Conservation (phyloP, 2,329 filamentous ascomycete genomes). For the Xylariaceae sp. region DNA sequence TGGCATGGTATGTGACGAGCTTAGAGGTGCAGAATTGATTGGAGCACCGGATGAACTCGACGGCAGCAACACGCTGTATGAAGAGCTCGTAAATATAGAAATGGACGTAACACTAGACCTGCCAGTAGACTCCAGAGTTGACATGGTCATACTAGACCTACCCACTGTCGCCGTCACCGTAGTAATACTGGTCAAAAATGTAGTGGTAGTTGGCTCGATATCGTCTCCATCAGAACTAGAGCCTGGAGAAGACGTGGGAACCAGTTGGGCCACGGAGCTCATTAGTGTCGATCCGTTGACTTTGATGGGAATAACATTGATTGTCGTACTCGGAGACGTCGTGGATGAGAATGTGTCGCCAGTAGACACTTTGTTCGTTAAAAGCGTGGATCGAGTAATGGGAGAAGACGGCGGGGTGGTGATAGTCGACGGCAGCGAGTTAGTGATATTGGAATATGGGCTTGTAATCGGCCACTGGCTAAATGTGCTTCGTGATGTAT, state of each 20-base stretch:
- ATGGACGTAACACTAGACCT: not conserved
- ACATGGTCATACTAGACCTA: not conserved
- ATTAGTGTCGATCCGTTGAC: slow-evolving; percentile 1
- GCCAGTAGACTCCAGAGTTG: not conserved
- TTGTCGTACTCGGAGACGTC: not conserved
- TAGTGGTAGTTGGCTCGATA: not conserved
- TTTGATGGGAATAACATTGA: slow-evolving; percentile 2
- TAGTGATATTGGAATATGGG: not conserved
- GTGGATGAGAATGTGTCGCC: not conserved
- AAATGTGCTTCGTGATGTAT: not conserved
- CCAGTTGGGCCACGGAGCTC: not conserved
- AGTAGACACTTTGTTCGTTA: not conserved
- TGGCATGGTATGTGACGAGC: not conserved
- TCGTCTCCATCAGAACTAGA: not conserved
- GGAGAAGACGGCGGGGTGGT: not conserved
- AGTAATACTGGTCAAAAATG: not conserved
- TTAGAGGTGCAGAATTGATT: not conserved
- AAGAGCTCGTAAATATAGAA: not conserved
- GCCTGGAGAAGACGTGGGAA: not conserved
- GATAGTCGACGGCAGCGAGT: too few relatives aligned
- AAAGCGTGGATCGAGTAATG: not conserved
- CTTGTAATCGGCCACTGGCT: not conserved
- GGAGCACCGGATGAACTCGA: not conserved
- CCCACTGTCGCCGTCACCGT: not conserved
- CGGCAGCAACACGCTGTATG: not conserved